Percentiles rank a stretch among this genome's conserved stretches.
These are phyloP conservation scores for Cenococcum geophilum DNA, from an alignment of 495 filamentous ascomycete species.

Conservation along the genomic window DNA sequence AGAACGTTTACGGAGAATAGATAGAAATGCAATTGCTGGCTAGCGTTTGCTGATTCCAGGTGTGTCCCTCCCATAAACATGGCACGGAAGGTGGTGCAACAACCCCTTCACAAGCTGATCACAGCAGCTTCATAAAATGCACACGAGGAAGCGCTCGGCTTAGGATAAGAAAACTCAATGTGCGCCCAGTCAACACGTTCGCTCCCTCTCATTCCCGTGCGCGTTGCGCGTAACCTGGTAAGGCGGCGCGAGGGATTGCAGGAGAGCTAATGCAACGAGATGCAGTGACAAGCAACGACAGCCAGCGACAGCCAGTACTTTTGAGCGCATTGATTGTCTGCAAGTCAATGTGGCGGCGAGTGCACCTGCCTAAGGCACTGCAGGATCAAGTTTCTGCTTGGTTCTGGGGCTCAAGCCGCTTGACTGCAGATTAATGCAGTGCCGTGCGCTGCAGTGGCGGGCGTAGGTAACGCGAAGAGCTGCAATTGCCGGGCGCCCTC, in stretches of 20 bases:
- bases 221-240: constrained; percentile 3
- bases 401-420: constrained; percentile 4
- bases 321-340: constrained; percentile 23
- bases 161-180: not conserved
- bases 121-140: not conserved
- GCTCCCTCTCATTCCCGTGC: not conserved
- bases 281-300: not conserved
- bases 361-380: constrained; percentile 9
- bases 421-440: not conserved
- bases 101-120: not conserved
- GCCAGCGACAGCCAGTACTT: constrained; percentile 19
- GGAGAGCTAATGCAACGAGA: not conserved
- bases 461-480: not conserved
- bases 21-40: not conserved
- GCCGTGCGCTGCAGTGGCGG: not conserved
- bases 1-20: not conserved
- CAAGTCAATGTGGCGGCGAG: constrained; percentile 2
- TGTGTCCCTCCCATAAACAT: not conserved
- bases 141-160: constrained; percentile 10
- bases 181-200: constrained; percentile 4
- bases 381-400: not conserved
- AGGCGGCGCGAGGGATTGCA: not conserved
- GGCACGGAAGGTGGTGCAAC: not conserved
- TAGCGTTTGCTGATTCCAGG: not conserved
- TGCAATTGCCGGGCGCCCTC: not conserved